Conservation (phyloP, 306 rosid genomes). For the Inga leiocalycina region DNA sequence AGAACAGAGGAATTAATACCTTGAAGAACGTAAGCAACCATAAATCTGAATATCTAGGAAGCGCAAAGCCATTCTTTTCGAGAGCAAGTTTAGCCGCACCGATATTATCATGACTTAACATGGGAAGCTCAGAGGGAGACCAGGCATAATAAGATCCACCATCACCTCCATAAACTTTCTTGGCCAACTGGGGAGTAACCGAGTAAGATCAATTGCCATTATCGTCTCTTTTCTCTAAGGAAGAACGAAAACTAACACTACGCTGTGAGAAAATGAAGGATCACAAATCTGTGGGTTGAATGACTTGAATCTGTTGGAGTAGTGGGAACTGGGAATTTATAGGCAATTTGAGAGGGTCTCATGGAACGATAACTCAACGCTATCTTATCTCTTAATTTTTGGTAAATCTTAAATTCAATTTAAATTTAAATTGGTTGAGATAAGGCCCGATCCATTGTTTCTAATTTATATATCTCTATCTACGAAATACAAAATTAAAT, state of each 20-base stretch:
- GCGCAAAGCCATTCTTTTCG: neutral
- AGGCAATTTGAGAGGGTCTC: neutral
- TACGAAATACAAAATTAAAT: neutral
- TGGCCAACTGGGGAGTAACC: neutral
- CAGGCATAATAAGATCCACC: neutral
- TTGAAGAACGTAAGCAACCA: neutral
- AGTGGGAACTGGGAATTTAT: neutral
- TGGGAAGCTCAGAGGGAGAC: neutral
- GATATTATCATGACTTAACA: neutral
- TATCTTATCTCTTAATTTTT: neutral
- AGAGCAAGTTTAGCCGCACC: neutral
- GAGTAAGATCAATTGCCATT: neutral
- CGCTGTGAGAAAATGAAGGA: neutral
- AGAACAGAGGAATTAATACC: neutral
- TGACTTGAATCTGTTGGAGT: neutral
- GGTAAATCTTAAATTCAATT: neutral
- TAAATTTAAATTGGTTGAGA: neutral
- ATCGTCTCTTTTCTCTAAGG: neutral
- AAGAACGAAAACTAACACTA: no score
- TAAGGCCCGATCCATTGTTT: neutral
- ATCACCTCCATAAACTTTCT: neutral
- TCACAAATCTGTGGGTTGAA: neutral
- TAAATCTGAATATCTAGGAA: neutral
- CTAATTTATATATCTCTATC: neutral
- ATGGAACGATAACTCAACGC: neutral